Evolutionary conservation across 306 rosid genomes (phyloP).

Genomic region (Acacia confusa): DNA sequence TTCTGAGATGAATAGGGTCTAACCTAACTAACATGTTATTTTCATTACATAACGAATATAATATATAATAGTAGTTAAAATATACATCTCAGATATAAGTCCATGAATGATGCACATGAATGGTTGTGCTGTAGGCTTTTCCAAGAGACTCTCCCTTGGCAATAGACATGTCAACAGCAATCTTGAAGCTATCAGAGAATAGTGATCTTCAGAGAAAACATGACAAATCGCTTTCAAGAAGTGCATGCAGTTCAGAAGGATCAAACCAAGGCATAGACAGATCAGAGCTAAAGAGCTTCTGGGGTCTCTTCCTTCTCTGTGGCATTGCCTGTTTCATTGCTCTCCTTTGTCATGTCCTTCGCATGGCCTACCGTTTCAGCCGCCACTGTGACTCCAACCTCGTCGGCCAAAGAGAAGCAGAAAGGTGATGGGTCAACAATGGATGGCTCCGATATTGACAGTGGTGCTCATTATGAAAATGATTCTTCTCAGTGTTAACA

Average conservation of each 20-base stretch:
- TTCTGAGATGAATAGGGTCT: no score
- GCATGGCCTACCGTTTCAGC: conserved; percentile 51
- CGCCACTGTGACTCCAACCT: conserved; percentile 20
- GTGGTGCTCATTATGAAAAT: background rate
- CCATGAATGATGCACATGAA: background rate
- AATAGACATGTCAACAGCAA: conserved; percentile 71
- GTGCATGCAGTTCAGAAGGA: conserved; percentile 65
- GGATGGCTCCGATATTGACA: conserved; percentile 15
- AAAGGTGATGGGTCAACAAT: conserved; percentile 19
- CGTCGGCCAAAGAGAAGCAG: conserved; percentile 37
- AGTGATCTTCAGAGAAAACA: conserved; percentile 79
- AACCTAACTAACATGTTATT: no score
- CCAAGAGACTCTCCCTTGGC: conserved; percentile 75
- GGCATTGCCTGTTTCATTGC: conserved; percentile 67
- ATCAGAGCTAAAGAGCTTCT: conserved; percentile 60
- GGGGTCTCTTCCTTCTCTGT: conserved; percentile 62
- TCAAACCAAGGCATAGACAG: conserved; percentile 58
- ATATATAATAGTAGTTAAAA: no score
- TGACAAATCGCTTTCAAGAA: conserved; percentile 74
- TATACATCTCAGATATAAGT: background rate
- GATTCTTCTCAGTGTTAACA: background rate
- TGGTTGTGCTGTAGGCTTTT: conserved; percentile 48
- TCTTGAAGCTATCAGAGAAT: conserved; percentile 60
- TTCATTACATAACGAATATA: no score
- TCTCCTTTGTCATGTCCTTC: conserved; percentile 45